Percentiles rank a stretch among this genome's conserved stretches.
Evolutionary conservation across 2,329 filamentous ascomycete species (phyloP).

Genomic region (Chrysosporium queenslandicum): DNA sequence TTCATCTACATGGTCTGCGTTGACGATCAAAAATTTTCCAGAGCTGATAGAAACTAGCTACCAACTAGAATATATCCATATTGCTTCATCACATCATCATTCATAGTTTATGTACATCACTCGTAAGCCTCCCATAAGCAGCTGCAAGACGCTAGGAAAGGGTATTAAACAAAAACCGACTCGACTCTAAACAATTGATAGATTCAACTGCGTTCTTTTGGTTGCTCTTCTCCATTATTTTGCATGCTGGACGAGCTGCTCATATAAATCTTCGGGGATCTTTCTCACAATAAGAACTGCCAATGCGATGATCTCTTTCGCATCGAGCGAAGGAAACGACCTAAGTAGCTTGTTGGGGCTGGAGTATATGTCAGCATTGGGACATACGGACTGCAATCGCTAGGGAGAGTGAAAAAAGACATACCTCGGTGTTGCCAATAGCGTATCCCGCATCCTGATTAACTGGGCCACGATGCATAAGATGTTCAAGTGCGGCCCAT

Average conservation of each 20-base stretch:
- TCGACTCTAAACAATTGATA: not conserved
- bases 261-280: conserved; percentile 83
- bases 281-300: conserved; percentile 80
- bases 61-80: not conserved
- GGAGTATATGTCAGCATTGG: conserved; percentile 8
- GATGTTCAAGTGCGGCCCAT: conserved; percentile 88
- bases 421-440: conserved; percentile 75
- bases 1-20: no score
- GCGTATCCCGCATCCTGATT: conserved; percentile 72
- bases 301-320: conserved; percentile 71
- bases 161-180: not conserved
- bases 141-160: not conserved
- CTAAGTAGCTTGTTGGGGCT: conserved; percentile 90
- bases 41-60: not conserved
- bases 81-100: conserved; percentile 8
- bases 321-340: conserved; percentile 73
- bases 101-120: conserved; percentile 7
- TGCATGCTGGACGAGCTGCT: conserved; percentile 79
- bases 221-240: conserved; percentile 28
- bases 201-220: not conserved
- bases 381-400: not conserved
- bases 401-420: conserved; percentile 18
- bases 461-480: conserved; percentile 94
- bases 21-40: no score
- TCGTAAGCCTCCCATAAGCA: not conserved